Percentiles rank a stretch among this genome's conserved stretches.
phyloP scores from a whole-genome alignment of 495 filamentous ascomycete genomes.

The Aspergillus bertholletiae region DNA sequence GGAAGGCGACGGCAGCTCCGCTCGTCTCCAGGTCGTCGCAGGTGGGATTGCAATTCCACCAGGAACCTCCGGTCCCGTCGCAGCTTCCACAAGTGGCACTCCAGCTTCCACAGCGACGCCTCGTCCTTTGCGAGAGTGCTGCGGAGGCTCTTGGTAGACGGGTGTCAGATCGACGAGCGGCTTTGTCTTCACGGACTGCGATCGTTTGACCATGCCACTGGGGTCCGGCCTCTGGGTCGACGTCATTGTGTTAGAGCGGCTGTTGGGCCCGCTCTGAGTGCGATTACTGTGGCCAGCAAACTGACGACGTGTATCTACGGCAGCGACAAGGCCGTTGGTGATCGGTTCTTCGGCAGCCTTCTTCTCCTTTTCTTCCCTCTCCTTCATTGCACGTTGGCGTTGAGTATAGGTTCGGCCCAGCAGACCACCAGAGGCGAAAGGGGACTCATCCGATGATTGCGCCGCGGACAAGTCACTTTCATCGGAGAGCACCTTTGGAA shows the following conservation, averaged over 20 bases:
- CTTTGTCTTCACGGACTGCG: slow-evolving; percentile 39
- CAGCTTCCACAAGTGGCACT: slow-evolving; percentile 60
- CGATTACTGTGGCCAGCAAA: background rate
- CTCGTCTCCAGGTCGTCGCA: slow-evolving; percentile 50
- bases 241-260: slow-evolving; percentile 38
- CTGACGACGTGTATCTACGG: slow-evolving; percentile 7
- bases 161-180: slow-evolving; percentile 77
- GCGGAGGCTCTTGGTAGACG: slow-evolving; percentile 69
- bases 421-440: slow-evolving; percentile 55
- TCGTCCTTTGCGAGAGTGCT: slow-evolving; percentile 64
- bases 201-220: slow-evolving; percentile 19
- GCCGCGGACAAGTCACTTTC: slow-evolving; percentile 21
- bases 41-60: slow-evolving; percentile 49
- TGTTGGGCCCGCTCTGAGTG: slow-evolving; percentile 13
- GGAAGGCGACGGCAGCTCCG: slow-evolving; percentile 13
- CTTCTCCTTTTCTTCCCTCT: slow-evolving; percentile 45
- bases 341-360: slow-evolving; percentile 26
- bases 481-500: slow-evolving; percentile 31
- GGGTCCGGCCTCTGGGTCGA: slow-evolving; percentile 24
- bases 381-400: slow-evolving; percentile 53
- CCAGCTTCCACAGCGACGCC: slow-evolving; percentile 62
- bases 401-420: slow-evolving; percentile 62
- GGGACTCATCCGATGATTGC: slow-evolving; percentile 32
- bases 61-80: slow-evolving; percentile 49
- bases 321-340: slow-evolving; percentile 20